A percentile compares a stretch with the other conserved stretches of the same genome.
Evolutionary conservation across 2,329 filamentous ascomycete species (phyloP).

Genomic region (Penicillium sumatraense): DNA sequence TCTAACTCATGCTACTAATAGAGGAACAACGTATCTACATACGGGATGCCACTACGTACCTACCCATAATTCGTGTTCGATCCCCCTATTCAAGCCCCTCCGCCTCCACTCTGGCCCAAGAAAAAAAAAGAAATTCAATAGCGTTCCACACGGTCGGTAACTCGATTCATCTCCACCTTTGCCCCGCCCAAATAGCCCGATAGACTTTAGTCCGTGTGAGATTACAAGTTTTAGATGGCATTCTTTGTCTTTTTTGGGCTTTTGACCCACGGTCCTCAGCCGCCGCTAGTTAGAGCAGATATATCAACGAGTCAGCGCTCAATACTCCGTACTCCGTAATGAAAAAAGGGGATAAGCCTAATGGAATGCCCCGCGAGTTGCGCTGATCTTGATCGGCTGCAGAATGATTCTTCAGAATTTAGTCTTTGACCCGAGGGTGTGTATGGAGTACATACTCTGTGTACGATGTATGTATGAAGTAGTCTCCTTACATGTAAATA

Average conservation of each 20-base stretch:
- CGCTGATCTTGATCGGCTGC: slow-evolving; percentile 4
- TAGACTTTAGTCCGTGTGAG: slow-evolving; percentile 14
- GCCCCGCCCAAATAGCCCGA: slow-evolving; percentile 4
- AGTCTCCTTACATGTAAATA: background rate
- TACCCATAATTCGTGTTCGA: background rate
- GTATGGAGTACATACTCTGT: background rate
- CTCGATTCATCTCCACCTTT: slow-evolving; percentile 12
- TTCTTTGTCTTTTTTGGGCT: slow-evolving; percentile 4
- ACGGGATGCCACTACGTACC: too few relatives aligned
- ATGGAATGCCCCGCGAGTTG: background rate
- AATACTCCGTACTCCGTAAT: too few relatives aligned
- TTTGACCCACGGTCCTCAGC: slow-evolving; percentile 13
- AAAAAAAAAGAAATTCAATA: slow-evolving; percentile 8
- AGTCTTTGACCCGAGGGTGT: background rate
- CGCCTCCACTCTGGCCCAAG: too few relatives aligned
- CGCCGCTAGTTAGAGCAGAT: slow-evolving; percentile 12
- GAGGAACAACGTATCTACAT: too few relatives aligned
- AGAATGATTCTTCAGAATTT: slow-evolving; percentile 2
- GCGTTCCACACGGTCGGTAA: background rate
- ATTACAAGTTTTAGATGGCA: background rate
- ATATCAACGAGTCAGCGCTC: background rate
- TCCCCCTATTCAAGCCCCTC: background rate
- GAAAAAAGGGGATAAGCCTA: slow-evolving; percentile 1
- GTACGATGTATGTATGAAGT: background rate
- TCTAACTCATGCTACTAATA: too few relatives aligned